Conservation (phyloP, 257 asterid species). For the Sherardia arvensis region DNA sequence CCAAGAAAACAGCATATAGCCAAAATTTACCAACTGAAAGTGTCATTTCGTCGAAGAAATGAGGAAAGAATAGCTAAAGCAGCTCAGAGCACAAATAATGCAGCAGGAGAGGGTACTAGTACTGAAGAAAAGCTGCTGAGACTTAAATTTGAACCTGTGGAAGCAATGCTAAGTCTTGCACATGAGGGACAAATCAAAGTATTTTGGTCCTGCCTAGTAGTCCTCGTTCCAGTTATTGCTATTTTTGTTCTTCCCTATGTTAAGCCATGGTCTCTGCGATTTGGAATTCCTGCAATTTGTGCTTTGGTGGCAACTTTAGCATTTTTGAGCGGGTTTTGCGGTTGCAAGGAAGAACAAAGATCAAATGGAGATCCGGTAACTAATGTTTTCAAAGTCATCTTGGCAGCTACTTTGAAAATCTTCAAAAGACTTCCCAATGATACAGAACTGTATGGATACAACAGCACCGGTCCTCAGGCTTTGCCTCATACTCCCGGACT, state of each 20-base stretch:
- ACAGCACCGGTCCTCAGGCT: neutral
- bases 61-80: neutral
- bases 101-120: neutral
- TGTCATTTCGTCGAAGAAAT: neutral
- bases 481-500: constrained; percentile 11
- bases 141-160: constrained; percentile 12
- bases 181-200: neutral
- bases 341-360: neutral
- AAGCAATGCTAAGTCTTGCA: constrained; percentile 1
- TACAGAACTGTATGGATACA: constrained; percentile 6
- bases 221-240: constrained; percentile 22
- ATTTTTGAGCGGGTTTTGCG: constrained; percentile 25
- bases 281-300: constrained; percentile 48
- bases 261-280: constrained; percentile 39
- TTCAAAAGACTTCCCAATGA: constrained; percentile 15
- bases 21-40: neutral
- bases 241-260: constrained; percentile 41
- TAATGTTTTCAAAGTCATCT: constrained; percentile 36
- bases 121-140: neutral
- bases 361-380: constrained; percentile 32
- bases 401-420: constrained; percentile 28
- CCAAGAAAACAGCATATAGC: neutral
- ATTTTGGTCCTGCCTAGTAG: neutral
- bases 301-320: constrained; percentile 25
- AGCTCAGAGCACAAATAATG: neutral